Base-by-base conservation (phyloP, 192 early-diverging fungal species). In the Backusella parvicylindrica region DNA sequence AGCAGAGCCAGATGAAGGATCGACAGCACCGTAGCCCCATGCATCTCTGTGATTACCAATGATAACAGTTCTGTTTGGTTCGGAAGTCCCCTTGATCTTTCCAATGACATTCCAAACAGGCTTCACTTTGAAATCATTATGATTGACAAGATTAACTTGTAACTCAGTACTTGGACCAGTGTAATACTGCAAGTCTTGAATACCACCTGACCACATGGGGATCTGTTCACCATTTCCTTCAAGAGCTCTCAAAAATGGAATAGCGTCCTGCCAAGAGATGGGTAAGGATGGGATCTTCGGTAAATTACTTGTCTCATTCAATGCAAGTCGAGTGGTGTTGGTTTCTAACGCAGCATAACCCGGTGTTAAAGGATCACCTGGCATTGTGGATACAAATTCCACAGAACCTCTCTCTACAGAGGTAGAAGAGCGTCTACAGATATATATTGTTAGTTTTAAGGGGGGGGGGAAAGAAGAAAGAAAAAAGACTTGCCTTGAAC, bases 1-100 rank as follows among this genome's bases (percentile, higher is more conserved):
- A 7, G 90, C 88, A 26, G 86, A 83, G 0, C 90, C 90, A 1
- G 88, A 89, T 6, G 82, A 85, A 9, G 90, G 88, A 49, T 91
- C 90, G 7, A 85, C 79, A n/a, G 90, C 90, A 21, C 90, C 90
- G 6, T 80, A 82, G 11, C 87, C 83, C 91, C 89, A 91, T 8
- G 90, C 85, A 71, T 92, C 91, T 49, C 89, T 84, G 53, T 92
- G 91, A 75, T 88, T 89, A 35, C 90, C 90, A 36, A 90, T 68
- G 16, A 92, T 77, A 32, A 92, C 79, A 0, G 81, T 81, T 21
- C 77, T 79, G 38, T 87, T 83, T 9, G 84, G 79, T 12, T 90
- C 84, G 23, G 80, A 75, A 53, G 64, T 75, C 16, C 91, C 91
- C 32, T 77, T 40, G 73, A 92, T 92, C 2, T 75, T 80, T 13